Evolutionary conservation across 2,329 filamentous ascomycete genomes (phyloP), one percentile per base, ranked within the genome.

Genomic region (Lecanicillium sp.): DNA sequence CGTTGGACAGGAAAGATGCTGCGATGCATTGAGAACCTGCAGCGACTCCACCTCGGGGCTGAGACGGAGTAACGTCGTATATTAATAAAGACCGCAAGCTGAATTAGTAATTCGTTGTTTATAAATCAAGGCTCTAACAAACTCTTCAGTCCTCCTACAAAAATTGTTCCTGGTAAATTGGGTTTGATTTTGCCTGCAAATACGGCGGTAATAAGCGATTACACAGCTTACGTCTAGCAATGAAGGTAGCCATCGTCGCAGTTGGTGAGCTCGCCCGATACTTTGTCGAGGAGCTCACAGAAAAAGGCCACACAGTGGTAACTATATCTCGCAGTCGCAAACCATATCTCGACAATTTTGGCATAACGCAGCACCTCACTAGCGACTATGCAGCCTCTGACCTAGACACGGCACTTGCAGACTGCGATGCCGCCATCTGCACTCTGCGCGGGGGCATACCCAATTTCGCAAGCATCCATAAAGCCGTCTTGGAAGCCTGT

Each of bases 361-460:
- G 16, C 29, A 29, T 41, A 11, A 22, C 20, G n/a, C 39, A 41
- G 19, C 34, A 17, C 20, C 15, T 33, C 15, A 18, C 16, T 8
- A 8, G 33, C 4, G 39, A 41, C 35, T 41, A 41, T 34, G 20
- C 18, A 3, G 18, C 34, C 29, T 8, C 6, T 3, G 31, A 19
- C 29, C 39, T 41, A 8, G 5, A 12, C 6, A 12, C 25, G 9
- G 34, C 34, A 5, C 29, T 41, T 11, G 32, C 27, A 19, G 39
- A 33, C 35, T 41, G 39, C 30, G 39, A 41, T 19, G 39, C 34
- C 13, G 39, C 22, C 29, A 27, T 41, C 14, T 41, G 39, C 34
- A 41, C 39, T 11, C 17, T 41, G 16, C 13, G 33, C 13, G 34
- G 34, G 16, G 34, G 33, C 9, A 22, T 41, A 3, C 29, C 39